These are phyloP conservation scores for Quercus phellos DNA, from an alignment of 331 rosid genomes.

Conservation along the genomic window DNA sequence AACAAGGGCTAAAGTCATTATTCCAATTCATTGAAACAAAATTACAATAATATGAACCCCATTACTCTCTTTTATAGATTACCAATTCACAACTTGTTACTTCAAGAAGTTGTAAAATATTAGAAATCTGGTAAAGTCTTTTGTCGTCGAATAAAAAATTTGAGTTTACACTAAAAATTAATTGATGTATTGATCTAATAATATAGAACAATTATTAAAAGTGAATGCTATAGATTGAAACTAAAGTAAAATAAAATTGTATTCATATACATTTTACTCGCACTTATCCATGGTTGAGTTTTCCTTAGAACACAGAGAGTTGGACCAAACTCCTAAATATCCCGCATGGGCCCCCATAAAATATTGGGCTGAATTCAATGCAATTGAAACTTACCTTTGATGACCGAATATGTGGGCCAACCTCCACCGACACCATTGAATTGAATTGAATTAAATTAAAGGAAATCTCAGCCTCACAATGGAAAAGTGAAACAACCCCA, in stretches of 20 bases:
- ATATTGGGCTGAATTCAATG: not conserved
- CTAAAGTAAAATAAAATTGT: too few species aligned
- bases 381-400: not conserved
- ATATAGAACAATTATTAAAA: accelerated
- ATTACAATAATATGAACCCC: not conserved
- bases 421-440: conserved; percentile 19
- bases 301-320: not conserved
- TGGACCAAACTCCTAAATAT: not conserved
- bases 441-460: not conserved
- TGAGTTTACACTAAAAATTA: too few species aligned
- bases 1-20: not conserved
- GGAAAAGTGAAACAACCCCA: not conserved
- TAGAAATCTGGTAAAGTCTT: accelerated
- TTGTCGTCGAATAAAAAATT: accelerated
- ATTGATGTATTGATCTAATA: accelerated
- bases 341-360: not conserved
- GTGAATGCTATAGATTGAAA: accelerated
- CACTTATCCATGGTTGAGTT: not conserved
- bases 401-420: not conserved
- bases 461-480: not conserved
- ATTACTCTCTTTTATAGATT: too few species aligned
- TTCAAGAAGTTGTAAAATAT: too few species aligned
- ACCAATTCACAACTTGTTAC: too few species aligned
- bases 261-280: too few species aligned
- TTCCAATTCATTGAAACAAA: not conserved